Evolutionary conservation across 176 grass and related monocot species (phyloP).

Genomic region (Carex littledalei): DNA sequence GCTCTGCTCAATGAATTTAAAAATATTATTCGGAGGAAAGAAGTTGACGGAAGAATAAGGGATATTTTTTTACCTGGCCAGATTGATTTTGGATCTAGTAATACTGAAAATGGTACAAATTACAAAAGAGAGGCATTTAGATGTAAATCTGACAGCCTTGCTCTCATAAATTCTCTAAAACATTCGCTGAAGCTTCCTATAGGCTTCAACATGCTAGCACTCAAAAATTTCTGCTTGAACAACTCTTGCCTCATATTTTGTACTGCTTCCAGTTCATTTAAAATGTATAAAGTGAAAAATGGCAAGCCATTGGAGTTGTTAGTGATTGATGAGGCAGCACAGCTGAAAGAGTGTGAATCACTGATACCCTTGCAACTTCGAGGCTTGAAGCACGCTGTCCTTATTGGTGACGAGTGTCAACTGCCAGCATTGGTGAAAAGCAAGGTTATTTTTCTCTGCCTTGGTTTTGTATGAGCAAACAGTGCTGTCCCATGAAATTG

Average conservation of each 20-base stretch:
- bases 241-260: constrained; percentile 56
- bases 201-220: background rate
- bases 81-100: background rate
- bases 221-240: constrained; percentile 36
- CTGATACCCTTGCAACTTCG: constrained; percentile 50
- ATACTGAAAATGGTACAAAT: background rate
- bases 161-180: constrained; percentile 35
- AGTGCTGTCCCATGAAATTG: background rate
- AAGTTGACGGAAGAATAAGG: constrained; percentile 25
- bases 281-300: constrained; percentile 26
- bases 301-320: constrained; percentile 34
- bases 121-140: constrained; percentile 23
- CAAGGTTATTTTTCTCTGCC: constrained; percentile 38
- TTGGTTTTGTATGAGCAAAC: background rate
- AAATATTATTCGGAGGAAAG: background rate
- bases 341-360: constrained; percentile 79
- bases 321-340: constrained; percentile 75
- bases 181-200: constrained; percentile 39
- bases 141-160: constrained; percentile 35
- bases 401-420: constrained; percentile 82
- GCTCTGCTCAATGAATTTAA: constrained; percentile 43
- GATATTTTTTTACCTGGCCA: constrained; percentile 31
- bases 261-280: constrained; percentile 52
- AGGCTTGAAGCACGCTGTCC: constrained; percentile 46
- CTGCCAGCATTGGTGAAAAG: constrained; percentile 69